Conservation (phyloP, 2,329 filamentous ascomycete genomes). For the Gnomoniopsis sp. region DNA sequence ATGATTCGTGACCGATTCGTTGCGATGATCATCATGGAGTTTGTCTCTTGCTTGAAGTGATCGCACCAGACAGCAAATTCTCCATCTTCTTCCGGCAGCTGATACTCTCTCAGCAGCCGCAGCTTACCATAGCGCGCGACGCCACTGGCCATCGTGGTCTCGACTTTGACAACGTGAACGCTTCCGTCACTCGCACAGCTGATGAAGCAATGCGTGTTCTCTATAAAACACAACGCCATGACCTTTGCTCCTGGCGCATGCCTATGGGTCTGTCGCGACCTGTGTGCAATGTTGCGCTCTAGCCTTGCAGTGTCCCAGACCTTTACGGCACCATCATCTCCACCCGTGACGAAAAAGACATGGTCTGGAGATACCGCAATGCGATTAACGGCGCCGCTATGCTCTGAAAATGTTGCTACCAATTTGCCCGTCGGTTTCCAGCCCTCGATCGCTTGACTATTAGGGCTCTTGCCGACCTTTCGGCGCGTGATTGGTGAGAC, state of each 20-base stretch:
- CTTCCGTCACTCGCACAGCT: constrained; percentile 88
- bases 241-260: constrained; percentile 71
- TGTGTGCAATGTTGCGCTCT: constrained; percentile 85
- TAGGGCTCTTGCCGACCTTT: constrained; percentile 46
- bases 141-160: constrained; percentile 41
- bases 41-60: constrained; percentile 79
- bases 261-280: constrained; percentile 80
- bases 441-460: constrained; percentile 46
- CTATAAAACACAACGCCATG: constrained; percentile 82
- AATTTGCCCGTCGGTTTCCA: constrained; percentile 85
- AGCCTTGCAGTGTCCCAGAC: constrained; percentile 90
- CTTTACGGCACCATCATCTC: constrained; percentile 85
- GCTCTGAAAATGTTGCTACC: constrained; percentile 86
- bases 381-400: constrained; percentile 76
- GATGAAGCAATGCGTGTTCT: constrained; percentile 90
- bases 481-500: constrained; percentile 65
- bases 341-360: constrained; percentile 88
- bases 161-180: constrained; percentile 84
- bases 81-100: constrained; percentile 55
- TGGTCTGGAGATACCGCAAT: constrained; percentile 85
- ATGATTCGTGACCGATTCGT: constrained; percentile 83
- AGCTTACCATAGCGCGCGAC: constrained; percentile 76
- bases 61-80: constrained; percentile 89
- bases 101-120: constrained; percentile 73
- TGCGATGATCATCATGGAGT: constrained; percentile 79